Base-by-base conservation (phyloP, 1,139 yeast species). In the Candida labiduridarum region DNA sequence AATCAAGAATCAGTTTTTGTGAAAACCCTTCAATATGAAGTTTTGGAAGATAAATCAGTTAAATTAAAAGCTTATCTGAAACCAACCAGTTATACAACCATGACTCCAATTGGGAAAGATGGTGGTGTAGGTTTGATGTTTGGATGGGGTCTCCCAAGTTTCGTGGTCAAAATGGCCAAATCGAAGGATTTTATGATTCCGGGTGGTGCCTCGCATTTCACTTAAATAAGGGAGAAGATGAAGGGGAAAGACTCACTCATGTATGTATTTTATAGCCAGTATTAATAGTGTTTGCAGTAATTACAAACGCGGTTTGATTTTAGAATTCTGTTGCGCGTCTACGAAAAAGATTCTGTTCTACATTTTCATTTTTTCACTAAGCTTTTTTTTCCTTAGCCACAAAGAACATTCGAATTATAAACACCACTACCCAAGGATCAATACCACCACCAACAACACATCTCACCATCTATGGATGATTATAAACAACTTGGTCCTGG, bases 111-210 rank as follows among this genome's bases (percentile, higher is more conserved):
- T 45, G 69, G 75, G 4, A 65, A 61, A 53, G 55, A 60, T 2
- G 75, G 75, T 19, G 79, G 78, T 22, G 71, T 72, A 45, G 77
- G 75, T 14, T 45, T 59, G 8, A 29, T 60, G 0, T 67, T 58
- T 51, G 76, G 75, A 4, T 64, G 61, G 56, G 35, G 52, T 2
- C 48, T 64, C 9, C 77, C 78, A 2, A 65, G 51, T 43, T 71
- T 72, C 49, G 14, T 69, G 10, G 67, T 70, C 15, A 52, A 57
- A 52, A n/a, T 55, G 8, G 6, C 64, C 19, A 74, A 72, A 56
- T 45, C 63, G 3, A 63, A 54, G 44, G 65, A 64, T 48, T 67
- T 41, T 41, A 56, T 61, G 58, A 54, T 66, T 31, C 46, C 64
- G 3, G 53, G 56, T 36, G 57, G 54, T 25, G 49, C 47, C 14